Evolutionary conservation across 2,329 filamentous ascomycete species (phyloP).

Genomic region (Lachnellula cervina): DNA sequence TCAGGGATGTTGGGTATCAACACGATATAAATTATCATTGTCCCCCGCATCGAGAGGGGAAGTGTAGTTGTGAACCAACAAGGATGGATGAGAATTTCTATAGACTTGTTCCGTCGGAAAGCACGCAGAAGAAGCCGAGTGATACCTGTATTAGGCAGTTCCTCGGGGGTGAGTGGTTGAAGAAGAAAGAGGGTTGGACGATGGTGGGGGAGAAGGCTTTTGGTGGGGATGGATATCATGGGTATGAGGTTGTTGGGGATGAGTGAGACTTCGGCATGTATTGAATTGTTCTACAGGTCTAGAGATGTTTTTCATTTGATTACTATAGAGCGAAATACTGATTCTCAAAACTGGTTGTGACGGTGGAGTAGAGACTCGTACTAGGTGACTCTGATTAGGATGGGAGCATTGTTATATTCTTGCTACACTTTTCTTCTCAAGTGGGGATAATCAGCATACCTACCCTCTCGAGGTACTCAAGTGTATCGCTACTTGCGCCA

Average conservation of each 20-base stretch:
- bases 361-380: too few species aligned
- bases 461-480: too few species aligned
- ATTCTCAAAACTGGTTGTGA: too few species aligned
- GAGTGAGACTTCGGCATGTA: not conserved
- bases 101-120: slow-evolving; percentile 42
- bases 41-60: slow-evolving; percentile 26
- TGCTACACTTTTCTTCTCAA: too few species aligned
- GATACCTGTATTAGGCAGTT: slow-evolving; percentile 44
- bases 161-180: slow-evolving; percentile 39
- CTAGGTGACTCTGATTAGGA: too few species aligned
- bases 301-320: too few species aligned
- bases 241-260: slow-evolving; percentile 31
- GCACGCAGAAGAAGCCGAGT: slow-evolving; percentile 41
- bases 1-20: slow-evolving; percentile 96
- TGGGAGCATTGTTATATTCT: too few species aligned
- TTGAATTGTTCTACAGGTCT: too few species aligned
- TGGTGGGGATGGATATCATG: slow-evolving; percentile 41
- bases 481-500: too few species aligned
- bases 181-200: slow-evolving; percentile 39
- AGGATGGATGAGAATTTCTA: slow-evolving; percentile 42
- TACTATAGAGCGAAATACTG: too few species aligned
- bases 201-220: slow-evolving; percentile 36
- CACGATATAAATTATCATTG: slow-evolving; percentile 54
- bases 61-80: slow-evolving; percentile 41
- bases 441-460: too few species aligned